These are phyloP conservation scores for Gynandropsis gynandra DNA, from an alignment of 345 rosid species.

Conservation along the genomic window DNA sequence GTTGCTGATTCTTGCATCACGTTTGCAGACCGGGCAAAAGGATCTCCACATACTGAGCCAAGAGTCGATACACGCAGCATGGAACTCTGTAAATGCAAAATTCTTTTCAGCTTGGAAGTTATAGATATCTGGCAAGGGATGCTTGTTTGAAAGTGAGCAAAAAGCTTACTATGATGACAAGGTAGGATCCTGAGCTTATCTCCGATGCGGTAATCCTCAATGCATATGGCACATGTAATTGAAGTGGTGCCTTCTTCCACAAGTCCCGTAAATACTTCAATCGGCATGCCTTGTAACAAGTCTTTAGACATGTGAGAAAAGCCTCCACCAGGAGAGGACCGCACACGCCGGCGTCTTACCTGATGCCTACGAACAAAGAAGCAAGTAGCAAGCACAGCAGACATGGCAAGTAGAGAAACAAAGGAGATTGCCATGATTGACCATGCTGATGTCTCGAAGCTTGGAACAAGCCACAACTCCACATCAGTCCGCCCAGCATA, in stretches of 20 bases:
- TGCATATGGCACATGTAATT: slow-evolving; percentile 74
- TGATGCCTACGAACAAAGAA: slow-evolving; percentile 92
- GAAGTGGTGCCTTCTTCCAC: slow-evolving; percentile 82
- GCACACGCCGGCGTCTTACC: slow-evolving; percentile 53
- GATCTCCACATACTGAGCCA: slow-evolving; percentile 96
- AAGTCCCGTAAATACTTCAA: slow-evolving; percentile 56
- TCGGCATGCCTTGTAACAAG: slow-evolving; percentile 65
- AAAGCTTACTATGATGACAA: slow-evolving; percentile 80
- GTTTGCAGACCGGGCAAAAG: slow-evolving; percentile 95
- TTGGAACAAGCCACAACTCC: slow-evolving; percentile 71
- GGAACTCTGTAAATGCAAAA: slow-evolving; percentile 53
- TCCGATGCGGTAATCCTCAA: slow-evolving; percentile 74
- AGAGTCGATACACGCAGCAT: slow-evolving; percentile 72
- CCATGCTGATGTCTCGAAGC: slow-evolving; percentile 83
- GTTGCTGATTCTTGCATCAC: slow-evolving; percentile 69
- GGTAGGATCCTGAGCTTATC: slow-evolving; percentile 89
- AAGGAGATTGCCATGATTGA: slow-evolving; percentile 93
- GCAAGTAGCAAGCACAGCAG: slow-evolving; percentile 91
- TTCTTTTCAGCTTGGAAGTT: not conserved
- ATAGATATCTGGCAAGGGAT: not conserved
- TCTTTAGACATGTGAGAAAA: slow-evolving; percentile 72
- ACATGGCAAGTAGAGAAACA: slow-evolving; percentile 89
- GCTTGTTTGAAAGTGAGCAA: not conserved
- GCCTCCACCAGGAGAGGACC: slow-evolving; percentile 36
- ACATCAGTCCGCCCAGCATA: slow-evolving; percentile 50